phyloP scores from a whole-genome alignment of 305 asterid species.

The Fraxinus nigra region DNA sequence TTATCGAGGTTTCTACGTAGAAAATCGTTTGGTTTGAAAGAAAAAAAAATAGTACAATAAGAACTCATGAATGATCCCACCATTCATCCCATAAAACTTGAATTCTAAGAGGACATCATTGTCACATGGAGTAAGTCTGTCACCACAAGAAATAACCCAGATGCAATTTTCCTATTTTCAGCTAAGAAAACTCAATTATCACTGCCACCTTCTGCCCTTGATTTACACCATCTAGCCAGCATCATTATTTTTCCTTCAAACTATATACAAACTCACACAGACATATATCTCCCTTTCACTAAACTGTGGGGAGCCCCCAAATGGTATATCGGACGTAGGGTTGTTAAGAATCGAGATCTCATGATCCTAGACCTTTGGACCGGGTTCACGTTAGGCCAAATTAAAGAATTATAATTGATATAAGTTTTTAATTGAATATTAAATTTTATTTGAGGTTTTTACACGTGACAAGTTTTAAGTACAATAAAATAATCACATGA shows the following conservation, averaged over 20 bases:
- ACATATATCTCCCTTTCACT: neutral
- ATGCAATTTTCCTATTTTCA: slow-evolving; percentile 37
- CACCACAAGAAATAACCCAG: slow-evolving; percentile 35
- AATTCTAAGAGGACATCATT: slow-evolving; percentile 34
- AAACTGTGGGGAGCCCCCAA: neutral
- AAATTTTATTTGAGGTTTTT: neutral
- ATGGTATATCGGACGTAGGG: neutral
- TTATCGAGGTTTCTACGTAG: neutral
- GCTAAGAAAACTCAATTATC: slow-evolving; percentile 35
- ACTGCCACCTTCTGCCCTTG: slow-evolving; percentile 23
- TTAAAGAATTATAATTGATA: neutral
- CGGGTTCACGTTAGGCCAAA: neutral
- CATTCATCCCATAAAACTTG: slow-evolving; percentile 24
- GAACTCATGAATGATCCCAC: neutral
- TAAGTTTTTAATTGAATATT: neutral
- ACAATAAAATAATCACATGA: slow-evolving; percentile 37
- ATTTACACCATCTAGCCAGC: neutral
- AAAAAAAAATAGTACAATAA: neutral
- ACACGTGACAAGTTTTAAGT: neutral
- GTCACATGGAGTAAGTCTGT: slow-evolving; percentile 45
- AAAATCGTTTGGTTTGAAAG: neutral
- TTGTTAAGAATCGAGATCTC: neutral
- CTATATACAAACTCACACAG: neutral
- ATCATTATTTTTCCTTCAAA: slow-evolving; percentile 20
- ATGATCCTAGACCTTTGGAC: neutral